Conservation (phyloP, 106 monocot species). For the Ottelia alismoides region DNA sequence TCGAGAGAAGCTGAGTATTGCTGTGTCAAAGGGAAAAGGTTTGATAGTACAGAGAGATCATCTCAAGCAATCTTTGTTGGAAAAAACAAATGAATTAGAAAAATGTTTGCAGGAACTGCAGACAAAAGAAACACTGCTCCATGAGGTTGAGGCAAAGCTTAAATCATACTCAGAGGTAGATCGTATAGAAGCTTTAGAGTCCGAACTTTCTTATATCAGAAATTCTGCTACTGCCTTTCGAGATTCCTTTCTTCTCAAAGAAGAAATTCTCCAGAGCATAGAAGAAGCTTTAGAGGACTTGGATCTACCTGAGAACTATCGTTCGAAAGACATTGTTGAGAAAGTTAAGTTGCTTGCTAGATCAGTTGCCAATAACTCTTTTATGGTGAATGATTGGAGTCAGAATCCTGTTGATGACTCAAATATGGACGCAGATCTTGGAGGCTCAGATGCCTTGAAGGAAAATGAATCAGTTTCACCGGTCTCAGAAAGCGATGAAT, state of each 20-base stretch:
- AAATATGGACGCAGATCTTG: conserved; percentile 35
- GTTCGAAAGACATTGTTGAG: conserved; percentile 72
- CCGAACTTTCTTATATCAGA: conserved; percentile 93
- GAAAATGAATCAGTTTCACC: conserved; percentile 17
- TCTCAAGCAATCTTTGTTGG: conserved; percentile 72
- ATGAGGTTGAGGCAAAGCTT: conserved; percentile 63
- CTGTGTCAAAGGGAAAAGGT: conserved; percentile 97
- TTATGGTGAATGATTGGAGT: conserved; percentile 27
- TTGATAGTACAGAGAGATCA: conserved; percentile 77
- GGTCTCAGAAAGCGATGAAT: conserved; percentile 38
- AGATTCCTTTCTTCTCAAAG: conserved; percentile 93
- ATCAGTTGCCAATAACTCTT: conserved; percentile 24
- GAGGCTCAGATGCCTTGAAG: conserved; percentile 18
- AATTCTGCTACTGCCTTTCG: conserved; percentile 90
- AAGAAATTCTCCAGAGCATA: conserved; percentile 87
- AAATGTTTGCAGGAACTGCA: conserved; percentile 50
- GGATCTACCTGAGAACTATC: conserved; percentile 79
- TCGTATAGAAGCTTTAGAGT: conserved; percentile 91
- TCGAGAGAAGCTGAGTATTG: conserved; percentile 88
- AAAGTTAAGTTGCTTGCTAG: conserved; percentile 75
- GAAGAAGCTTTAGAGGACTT: conserved; percentile 92
- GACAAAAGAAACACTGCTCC: conserved; percentile 44
- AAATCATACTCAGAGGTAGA: conserved; percentile 74
- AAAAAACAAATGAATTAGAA: conserved; percentile 71
- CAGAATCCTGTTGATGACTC: conserved; percentile 20